Conservation (phyloP, 345 rosid genomes). For the Schrenkiella parvula region DNA sequence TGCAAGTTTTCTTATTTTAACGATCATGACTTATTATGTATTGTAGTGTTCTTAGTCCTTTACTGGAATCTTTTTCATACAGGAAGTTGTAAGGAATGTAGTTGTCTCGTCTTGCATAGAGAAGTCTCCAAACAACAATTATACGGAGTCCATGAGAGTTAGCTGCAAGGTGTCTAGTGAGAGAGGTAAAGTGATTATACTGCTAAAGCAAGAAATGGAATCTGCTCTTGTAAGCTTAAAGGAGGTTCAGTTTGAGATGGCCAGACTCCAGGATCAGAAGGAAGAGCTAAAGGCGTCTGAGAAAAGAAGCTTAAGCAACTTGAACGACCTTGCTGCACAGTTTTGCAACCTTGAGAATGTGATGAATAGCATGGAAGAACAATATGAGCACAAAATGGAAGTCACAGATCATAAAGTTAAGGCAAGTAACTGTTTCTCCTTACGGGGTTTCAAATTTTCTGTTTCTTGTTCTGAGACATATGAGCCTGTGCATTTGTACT, state of each 20-base stretch:
- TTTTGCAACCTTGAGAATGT: slow-evolving; percentile 46
- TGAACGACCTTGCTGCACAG: slow-evolving; percentile 42
- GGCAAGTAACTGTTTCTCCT: slow-evolving; percentile 19
- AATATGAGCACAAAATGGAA: slow-evolving; percentile 42
- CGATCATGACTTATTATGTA: slow-evolving; percentile 5
- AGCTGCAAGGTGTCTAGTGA: slow-evolving; percentile 27
- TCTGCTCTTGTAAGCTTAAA: slow-evolving; percentile 69
- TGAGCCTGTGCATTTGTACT: slow-evolving; percentile 2
- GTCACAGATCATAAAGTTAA: slow-evolving; percentile 43
- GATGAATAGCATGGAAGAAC: slow-evolving; percentile 45
- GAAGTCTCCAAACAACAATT: slow-evolving; percentile 27
- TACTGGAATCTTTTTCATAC: neutral
- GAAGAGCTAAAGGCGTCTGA: slow-evolving; percentile 49
- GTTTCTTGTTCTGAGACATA: slow-evolving; percentile 2
- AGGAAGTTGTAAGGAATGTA: slow-evolving; percentile 32
- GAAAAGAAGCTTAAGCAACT: slow-evolving; percentile 44
- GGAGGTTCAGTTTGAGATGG: slow-evolving; percentile 66
- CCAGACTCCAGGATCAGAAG: slow-evolving; percentile 51
- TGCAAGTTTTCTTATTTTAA: slow-evolving; percentile 24
- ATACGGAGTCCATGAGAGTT: slow-evolving; percentile 20
- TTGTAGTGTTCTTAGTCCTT: neutral
- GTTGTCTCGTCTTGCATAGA: slow-evolving; percentile 32
- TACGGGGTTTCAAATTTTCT: neutral
- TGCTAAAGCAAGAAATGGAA: slow-evolving; percentile 68
- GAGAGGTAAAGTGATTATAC: slow-evolving; percentile 52